Evolutionary conservation across 2,329 filamentous ascomycete species (phyloP).

Genomic region (Colletotrichum neosansevieriae): DNA sequence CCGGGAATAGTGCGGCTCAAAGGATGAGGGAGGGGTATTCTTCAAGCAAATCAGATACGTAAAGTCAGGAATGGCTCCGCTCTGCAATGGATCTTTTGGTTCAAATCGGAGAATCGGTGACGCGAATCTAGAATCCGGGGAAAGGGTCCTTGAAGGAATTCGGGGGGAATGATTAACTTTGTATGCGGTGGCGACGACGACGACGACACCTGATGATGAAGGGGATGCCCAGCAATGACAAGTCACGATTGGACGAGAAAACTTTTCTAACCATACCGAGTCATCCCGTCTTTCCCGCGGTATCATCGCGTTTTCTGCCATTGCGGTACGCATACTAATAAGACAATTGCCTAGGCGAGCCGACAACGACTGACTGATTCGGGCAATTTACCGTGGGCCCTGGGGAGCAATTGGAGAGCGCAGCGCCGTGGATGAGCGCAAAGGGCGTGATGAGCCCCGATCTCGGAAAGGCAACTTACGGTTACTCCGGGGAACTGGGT

Average conservation of each 20-base stretch:
- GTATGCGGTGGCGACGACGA: conserved; percentile 18
- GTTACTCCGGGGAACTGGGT: conserved; percentile 30
- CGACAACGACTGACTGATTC: conserved; percentile 27
- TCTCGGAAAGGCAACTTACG: conserved; percentile 38
- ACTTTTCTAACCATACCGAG: conserved; percentile 33
- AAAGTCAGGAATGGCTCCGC: conserved; percentile 27
- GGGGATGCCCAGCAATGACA: conserved; percentile 14
- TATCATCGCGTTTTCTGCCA: background rate
- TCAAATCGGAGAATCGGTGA: conserved; percentile 10
- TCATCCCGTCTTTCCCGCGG: conserved; percentile 35
- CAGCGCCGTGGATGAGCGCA: background rate
- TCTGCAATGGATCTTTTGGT: conserved; percentile 28
- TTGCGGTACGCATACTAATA: background rate
- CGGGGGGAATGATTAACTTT: conserved; percentile 9
- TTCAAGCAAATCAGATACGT: conserved; percentile 27
- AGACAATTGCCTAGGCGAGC: conserved; percentile 4
- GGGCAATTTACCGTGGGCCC: background rate
- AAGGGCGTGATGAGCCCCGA: conserved; percentile 3
- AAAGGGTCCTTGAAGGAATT: background rate
- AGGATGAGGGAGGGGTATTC: conserved; percentile 11
- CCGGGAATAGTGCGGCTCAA: conserved; percentile 34
- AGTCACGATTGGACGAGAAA: conserved; percentile 26
- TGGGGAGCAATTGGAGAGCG: conserved; percentile 1
- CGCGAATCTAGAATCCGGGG: conserved; percentile 20
- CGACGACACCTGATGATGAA: conserved; percentile 7